A percentile compares a stretch with the other conserved stretches of the same genome.
Evolutionary conservation across 1,139 yeast species (phyloP).

Genomic region (Pichia sp.): DNA sequence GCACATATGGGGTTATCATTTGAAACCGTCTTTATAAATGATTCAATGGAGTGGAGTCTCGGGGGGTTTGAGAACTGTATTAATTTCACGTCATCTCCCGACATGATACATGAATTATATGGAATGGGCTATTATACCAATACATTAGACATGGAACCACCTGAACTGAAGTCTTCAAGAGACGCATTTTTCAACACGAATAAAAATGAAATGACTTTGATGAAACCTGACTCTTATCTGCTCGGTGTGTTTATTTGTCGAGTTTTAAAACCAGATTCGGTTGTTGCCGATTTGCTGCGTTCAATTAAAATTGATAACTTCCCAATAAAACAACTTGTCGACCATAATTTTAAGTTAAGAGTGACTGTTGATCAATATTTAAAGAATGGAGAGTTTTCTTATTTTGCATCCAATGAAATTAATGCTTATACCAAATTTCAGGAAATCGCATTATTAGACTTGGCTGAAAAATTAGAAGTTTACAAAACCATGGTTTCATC

Average conservation of each 20-base stretch:
- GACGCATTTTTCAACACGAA: constrained; percentile 7
- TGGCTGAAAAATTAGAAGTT: constrained; percentile 43
- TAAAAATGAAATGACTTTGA: too few species aligned
- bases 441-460: constrained; percentile 42
- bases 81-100: constrained; percentile 23
- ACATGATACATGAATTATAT: neutral
- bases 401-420: constrained; percentile 38
- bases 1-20: constrained; percentile 57
- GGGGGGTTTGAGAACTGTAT: constrained; percentile 64
- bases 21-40: constrained; percentile 55
- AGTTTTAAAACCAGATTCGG: constrained; percentile 29
- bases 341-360: constrained; percentile 33
- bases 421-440: constrained; percentile 40
- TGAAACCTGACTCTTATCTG: constrained; percentile 45
- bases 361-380: constrained; percentile 42
- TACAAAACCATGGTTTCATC: constrained; percentile 36
- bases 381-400: constrained; percentile 33
- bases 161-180: constrained; percentile 21
- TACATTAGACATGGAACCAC: constrained; percentile 14
- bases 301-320: constrained; percentile 14
- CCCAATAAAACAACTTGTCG: constrained; percentile 28
- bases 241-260: constrained; percentile 50
- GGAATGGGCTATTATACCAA: neutral
- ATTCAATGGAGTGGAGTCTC: constrained; percentile 74
- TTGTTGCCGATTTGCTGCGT: constrained; percentile 1